These are phyloP conservation scores for Periconia digitata DNA, from an alignment of 2,329 filamentous ascomycete species.

Conservation along the genomic window DNA sequence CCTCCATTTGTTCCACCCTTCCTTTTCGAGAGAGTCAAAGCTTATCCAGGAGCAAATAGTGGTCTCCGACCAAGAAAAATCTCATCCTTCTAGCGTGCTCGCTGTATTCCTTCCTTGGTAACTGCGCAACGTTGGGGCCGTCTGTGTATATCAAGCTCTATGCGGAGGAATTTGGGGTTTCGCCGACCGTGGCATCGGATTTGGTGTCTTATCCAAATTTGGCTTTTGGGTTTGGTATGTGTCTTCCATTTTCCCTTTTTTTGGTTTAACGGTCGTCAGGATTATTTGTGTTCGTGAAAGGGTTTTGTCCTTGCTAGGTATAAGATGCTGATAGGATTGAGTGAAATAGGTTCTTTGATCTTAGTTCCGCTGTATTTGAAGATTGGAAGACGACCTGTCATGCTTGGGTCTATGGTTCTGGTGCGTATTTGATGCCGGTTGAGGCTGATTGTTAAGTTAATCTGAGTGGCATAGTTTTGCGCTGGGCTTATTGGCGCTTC, in stretches of 20 bases:
- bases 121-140: constrained; percentile 58
- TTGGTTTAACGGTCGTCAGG: too few species aligned
- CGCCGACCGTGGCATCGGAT: constrained; percentile 55
- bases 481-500: constrained; percentile 48
- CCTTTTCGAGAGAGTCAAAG: neutral
- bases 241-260: neutral
- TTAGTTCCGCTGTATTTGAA: constrained; percentile 62
- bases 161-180: constrained; percentile 55
- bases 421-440: constrained; percentile 17
- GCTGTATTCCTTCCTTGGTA: constrained; percentile 61
- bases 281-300: too few species aligned
- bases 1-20: neutral
- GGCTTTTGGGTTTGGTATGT: constrained; percentile 57
- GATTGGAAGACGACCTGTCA: constrained; percentile 48
- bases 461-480: constrained; percentile 32
- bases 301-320: too few species aligned
- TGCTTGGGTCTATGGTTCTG: constrained; percentile 46
- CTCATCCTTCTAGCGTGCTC: constrained; percentile 58
- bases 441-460: neutral
- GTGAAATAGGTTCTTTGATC: constrained; percentile 46
- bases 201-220: constrained; percentile 63
- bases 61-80: constrained; percentile 59
- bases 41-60: constrained; percentile 25
- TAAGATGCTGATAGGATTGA: neutral
- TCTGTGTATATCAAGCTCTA: constrained; percentile 61